Base-by-base conservation (phyloP, 129 eudicot genomes). In the Scalesia atractyloides region DNA sequence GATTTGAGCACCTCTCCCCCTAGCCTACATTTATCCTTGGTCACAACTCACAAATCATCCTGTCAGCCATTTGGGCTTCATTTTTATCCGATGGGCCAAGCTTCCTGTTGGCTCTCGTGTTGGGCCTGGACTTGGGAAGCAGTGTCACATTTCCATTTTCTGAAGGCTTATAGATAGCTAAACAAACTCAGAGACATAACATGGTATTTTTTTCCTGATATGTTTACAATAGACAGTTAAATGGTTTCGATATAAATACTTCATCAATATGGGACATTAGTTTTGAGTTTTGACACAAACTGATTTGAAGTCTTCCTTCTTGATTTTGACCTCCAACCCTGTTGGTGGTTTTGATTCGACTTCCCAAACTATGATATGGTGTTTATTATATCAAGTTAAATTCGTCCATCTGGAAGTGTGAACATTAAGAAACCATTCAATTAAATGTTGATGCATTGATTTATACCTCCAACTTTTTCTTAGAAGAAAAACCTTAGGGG, bases 381-480 rank as follows among this genome's bases (percentile, higher is more conserved):
- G 26, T 24, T 15, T 49, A 17, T 49, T 49, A 49, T 49, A 24
- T 24, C 26, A 24, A 24, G 26, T 49, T 49, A 48, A 11, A 13
- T 48, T 14, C 16, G 14, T 48, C n/a, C 15, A 48, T 12, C 14
- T 12, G 16, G 5, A 13, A 11, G 53, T 11, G 1, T 48, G 12
- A 48, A 48, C 53, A 12, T 48, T 0, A 48, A 48, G 53, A 47
- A 17, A 3, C 11, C 2, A 24, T 24, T 24, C 26, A 24, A 24
- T 24, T 24, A 24, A 24, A 24, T 24, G n/a, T 24, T 24, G 26
- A 24, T 2, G 26, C 26, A 24, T 17, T 50, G 75, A 39, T 56
- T 20, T 36, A 18, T 65, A 70, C 75, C 22, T 13, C 15, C 50
- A 19, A 70, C 57, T 50, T 62, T 69, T 54, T 17, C 34, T 18